Base-by-base conservation (phyloP, 2,329 filamentous ascomycete genomes). In the Purpureocillium lavendulum region DNA sequence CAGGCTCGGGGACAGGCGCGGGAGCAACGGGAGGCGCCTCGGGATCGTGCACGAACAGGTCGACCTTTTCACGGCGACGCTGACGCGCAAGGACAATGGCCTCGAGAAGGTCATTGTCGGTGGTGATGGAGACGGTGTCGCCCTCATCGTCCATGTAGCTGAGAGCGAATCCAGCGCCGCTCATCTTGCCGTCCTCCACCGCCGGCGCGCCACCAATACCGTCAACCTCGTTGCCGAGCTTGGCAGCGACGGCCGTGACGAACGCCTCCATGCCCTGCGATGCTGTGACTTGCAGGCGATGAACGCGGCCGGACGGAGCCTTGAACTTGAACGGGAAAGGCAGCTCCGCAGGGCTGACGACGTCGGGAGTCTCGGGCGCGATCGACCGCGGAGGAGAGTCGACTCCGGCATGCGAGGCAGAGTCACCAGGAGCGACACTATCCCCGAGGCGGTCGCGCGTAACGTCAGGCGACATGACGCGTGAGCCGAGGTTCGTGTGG, bases 301-400 rank as follows among this genome's bases (percentile, higher is more conserved):
- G 92, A 14, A 97, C 89, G 38, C 92, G 86, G 34, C 90, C 92
- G 51, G 87, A 89, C 2, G 92, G 92, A 2, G 92, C 88, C 70
- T 97, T 97, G 76, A 98, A 98, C 64, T 98, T 98, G 80, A 98
- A 98, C 3, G 90, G 80, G 65, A 97, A 98, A 0, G 90, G 87
- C 10, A 77, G 63, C 49, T 94, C 86, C 52, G 85, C 76, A 2
- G 75, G 68, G 6, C 71, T 65, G 14, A 32, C 14, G 4, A 81
- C 72, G 35, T 82, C 71, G 3, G 60, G 60, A 3, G 56, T 53
- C 33, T 63, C 72, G 13, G 69, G 70, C 17, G 80, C 62, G 16
- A 78, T 49, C 15, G 84, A 88, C 40, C 77, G 81, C 15, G 80
- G 69, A 11, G 86, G 87, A 3, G 84, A 87, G 35, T 90, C 86